phyloP scores from a whole-genome alignment of 495 filamentous ascomycete species.

The Emericellopsis terricola region DNA sequence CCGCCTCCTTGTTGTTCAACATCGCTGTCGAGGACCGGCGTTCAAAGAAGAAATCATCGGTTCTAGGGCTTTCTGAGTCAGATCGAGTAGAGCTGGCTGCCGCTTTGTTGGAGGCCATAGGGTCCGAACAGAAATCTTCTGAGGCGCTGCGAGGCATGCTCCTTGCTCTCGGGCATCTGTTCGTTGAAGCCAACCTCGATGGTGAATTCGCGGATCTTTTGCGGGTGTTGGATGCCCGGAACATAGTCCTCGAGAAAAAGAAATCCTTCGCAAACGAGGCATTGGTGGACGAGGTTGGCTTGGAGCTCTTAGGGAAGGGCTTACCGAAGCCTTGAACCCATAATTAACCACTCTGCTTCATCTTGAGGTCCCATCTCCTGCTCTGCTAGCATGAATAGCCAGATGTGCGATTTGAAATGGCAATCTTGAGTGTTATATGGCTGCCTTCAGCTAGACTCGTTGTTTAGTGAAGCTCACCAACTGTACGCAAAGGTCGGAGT shows the following conservation, averaged over 20 bases:
- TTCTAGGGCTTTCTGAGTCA: conserved; percentile 43
- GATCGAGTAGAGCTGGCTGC: conserved; percentile 66
- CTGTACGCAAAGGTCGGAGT: no score
- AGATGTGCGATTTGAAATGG: no score
- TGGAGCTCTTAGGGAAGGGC: conserved; percentile 22
- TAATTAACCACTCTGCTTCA: no score
- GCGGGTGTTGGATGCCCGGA: conserved; percentile 47
- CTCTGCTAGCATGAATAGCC: no score
- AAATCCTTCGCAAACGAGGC: conserved; percentile 33
- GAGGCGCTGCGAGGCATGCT: conserved; percentile 60
- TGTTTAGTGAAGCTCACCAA: no score
- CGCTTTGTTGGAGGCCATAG: conserved; percentile 56
- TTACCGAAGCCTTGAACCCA: conserved; percentile 9
- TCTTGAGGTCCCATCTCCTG: no score
- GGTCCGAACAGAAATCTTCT: conserved; percentile 41
- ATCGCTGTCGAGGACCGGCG: conserved; percentile 52
- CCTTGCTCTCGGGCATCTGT: conserved; percentile 51
- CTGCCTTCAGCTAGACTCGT: no score
- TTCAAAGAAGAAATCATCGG: conserved; percentile 34
- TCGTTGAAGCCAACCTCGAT: conserved; percentile 47
- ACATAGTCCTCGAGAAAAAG: conserved; percentile 36
- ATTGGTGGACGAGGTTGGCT: conserved; percentile 40
- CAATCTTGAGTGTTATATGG: no score
- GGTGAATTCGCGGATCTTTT: conserved; percentile 63
- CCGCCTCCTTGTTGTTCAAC: conserved; percentile 71